These are phyloP conservation scores for Acanthamoeba triangularis DNA, from an alignment of 208 protist species.

Conservation along the genomic window DNA sequence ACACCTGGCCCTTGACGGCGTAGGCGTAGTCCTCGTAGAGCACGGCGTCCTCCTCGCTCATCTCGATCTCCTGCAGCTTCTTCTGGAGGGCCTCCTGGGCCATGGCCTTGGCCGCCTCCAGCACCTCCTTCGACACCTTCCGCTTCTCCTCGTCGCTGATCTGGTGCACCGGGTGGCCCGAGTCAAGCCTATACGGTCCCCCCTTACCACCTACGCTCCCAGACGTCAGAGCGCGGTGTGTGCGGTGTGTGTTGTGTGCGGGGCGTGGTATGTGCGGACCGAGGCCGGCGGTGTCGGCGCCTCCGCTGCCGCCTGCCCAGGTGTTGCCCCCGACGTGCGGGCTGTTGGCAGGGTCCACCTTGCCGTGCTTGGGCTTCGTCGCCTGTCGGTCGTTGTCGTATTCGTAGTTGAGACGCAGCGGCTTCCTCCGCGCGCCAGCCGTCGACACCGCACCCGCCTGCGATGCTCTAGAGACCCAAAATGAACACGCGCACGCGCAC, in stretches of 20 bases:
- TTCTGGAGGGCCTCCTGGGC: slow-evolving; percentile 77
- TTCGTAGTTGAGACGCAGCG: slow-evolving; percentile 16
- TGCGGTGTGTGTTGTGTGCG: not conserved
- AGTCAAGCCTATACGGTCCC: slow-evolving; percentile 95
- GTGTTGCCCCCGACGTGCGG: slow-evolving; percentile 96
- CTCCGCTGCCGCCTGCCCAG: slow-evolving; percentile 93
- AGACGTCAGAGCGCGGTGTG: slow-evolving; percentile 12
- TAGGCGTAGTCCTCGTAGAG: slow-evolving; percentile 79
- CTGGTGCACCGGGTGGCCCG: slow-evolving; percentile 93
- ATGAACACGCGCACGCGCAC: not conserved
- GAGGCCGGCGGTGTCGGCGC: slow-evolving; percentile 81
- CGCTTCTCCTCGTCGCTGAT: slow-evolving; percentile 94
- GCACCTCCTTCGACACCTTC: slow-evolving; percentile 90
- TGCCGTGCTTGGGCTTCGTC: slow-evolving; percentile 92
- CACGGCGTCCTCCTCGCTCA: slow-evolving; percentile 74
- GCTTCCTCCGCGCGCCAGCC: not conserved
- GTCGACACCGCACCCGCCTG: not conserved
- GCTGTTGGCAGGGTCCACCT: slow-evolving; percentile 92
- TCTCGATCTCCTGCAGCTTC: slow-evolving; percentile 80
- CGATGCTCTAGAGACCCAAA: not conserved
- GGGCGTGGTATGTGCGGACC: not conserved
- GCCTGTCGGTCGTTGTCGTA: slow-evolving; percentile 72
- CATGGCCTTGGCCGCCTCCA: slow-evolving; percentile 79
- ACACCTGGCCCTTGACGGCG: slow-evolving; percentile 74
- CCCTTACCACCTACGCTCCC: slow-evolving; percentile 90